Base-by-base conservation (phyloP, 2,329 filamentous ascomycete species). In the Xenoacremonium recifei region DNA sequence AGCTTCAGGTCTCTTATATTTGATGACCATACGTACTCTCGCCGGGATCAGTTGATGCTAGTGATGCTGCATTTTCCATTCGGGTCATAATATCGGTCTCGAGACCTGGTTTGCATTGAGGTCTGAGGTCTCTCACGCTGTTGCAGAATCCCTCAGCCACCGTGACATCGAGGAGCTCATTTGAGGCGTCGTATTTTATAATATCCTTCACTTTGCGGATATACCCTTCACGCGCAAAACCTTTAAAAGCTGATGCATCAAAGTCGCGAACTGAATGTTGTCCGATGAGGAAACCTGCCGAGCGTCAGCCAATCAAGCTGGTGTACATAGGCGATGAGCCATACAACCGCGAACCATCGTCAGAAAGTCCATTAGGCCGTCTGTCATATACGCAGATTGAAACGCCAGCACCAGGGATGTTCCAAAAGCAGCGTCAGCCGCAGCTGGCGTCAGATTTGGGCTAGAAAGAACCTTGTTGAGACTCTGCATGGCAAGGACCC, bases 311-410 rank as follows among this genome's bases (percentile, higher is more conserved):
- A n/a, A n/a, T n/a, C n/a, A n/a, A n/a, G n/a, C n/a, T n/a, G n/a
- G n/a, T n/a, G n/a, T n/a, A n/a, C n/a, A n/a, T n/a, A n/a, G n/a
- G n/a, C n/a, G n/a, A n/a, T n/a, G n/a, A n/a, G n/a, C 42, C 47
- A 51, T 53, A 58, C 67, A 70, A 3, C 67, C 67, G 18, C 67
- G 54, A 25, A 64, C 44, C 63, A 68, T 69, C 13, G 61, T 52
- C 5, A 70, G 37, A 35, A 66, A 71, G 44, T 71, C 67, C 9
- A 48, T 45, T 50, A 71, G 59, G 19, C 68, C 67, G 16, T 70
- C 67, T 2, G 54, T 39, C 65, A 71, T 65, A 29, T 67, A 65
- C 2, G 58, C 55, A 3, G 68, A 58, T 39, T 70, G 68, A 36
- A 65, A 70, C 0, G 62, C 60, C 5, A 71, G 47, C 3, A 60